Evolutionary conservation across 208 protist species (phyloP).

Genomic region (Acanthamoeba lenticulata): DNA sequence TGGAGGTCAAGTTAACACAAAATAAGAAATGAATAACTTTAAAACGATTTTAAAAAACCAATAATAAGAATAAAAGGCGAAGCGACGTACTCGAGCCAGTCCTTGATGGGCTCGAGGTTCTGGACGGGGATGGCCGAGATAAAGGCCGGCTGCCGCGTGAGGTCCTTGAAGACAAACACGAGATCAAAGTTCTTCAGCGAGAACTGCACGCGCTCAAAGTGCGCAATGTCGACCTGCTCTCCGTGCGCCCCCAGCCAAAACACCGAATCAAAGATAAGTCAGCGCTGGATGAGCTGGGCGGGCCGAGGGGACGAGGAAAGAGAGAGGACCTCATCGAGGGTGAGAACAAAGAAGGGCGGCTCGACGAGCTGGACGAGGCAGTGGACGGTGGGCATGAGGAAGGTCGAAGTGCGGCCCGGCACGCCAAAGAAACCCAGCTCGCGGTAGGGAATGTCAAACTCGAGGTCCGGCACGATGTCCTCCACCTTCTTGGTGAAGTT

Average conservation of each 20-base stretch:
- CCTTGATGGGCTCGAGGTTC: slow-evolving; percentile 82
- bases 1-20: background rate
- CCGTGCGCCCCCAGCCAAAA: background rate
- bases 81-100: slow-evolving; percentile 83
- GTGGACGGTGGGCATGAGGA: slow-evolving; percentile 87
- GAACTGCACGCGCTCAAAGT: slow-evolving; percentile 83
- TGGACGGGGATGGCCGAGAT: slow-evolving; percentile 83
- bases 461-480: slow-evolving; percentile 75
- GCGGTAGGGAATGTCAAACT: slow-evolving; percentile 91
- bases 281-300: background rate
- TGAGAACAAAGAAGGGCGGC: slow-evolving; percentile 94
- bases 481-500: slow-evolving; percentile 84
- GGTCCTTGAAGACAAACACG: slow-evolving; percentile 97
- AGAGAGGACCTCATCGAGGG: slow-evolving; percentile 86
- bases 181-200: slow-evolving; percentile 95
- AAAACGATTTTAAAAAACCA: background rate
- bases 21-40: background rate
- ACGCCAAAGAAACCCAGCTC: slow-evolving; percentile 90
- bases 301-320: background rate
- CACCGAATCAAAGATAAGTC: background rate
- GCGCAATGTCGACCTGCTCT: slow-evolving; percentile 85
- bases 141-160: slow-evolving; percentile 86
- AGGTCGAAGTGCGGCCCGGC: slow-evolving; percentile 76
- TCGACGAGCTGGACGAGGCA: slow-evolving; percentile 87
- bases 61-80: background rate